Conservation (phyloP, 78 protist species). For the Dictyostelium capitatum region DNA sequence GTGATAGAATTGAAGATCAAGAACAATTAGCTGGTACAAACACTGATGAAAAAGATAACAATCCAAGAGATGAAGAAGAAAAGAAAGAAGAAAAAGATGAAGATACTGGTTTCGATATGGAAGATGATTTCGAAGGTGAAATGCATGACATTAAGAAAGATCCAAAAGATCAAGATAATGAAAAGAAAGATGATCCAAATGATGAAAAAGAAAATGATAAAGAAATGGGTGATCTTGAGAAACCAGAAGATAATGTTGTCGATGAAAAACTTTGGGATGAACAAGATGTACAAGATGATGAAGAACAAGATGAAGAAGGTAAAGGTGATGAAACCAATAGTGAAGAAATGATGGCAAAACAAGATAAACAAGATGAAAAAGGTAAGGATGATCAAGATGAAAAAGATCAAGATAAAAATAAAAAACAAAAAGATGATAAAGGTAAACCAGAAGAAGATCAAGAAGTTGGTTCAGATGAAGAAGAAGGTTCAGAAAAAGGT, state of each 20-base stretch:
- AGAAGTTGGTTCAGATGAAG: slow-evolving; percentile 45
- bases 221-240: slow-evolving; percentile 87
- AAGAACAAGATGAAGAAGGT: slow-evolving; percentile 86
- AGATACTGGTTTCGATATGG: slow-evolving; percentile 90
- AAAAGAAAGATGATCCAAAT: slow-evolving; percentile 26
- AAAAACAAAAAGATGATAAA: slow-evolving; percentile 37
- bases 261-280: slow-evolving; percentile 94
- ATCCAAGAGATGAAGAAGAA: slow-evolving; percentile 57
- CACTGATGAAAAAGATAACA: slow-evolving; percentile 44
- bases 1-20: slow-evolving; percentile 77
- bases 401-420: slow-evolving; percentile 45
- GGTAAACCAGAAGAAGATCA: slow-evolving; percentile 8
- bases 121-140: slow-evolving; percentile 94
- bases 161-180: slow-evolving; percentile 76
- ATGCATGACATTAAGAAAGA: slow-evolving; percentile 86
- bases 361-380: slow-evolving; percentile 47
- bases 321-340: slow-evolving; percentile 36
- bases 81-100: slow-evolving; percentile 67
- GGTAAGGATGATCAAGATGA: slow-evolving; percentile 15
- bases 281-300: slow-evolving; percentile 87
- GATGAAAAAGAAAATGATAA: slow-evolving; percentile 81
- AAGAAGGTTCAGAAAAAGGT: slow-evolving; percentile 31
- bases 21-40: slow-evolving; percentile 67
- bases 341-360: slow-evolving; percentile 78
- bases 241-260: slow-evolving; percentile 85